A percentile compares a stretch with the other conserved stretches of the same genome.
Conservation (phyloP, 2,329 filamentous ascomycete genomes). For the Botrytis fabae region DNA sequence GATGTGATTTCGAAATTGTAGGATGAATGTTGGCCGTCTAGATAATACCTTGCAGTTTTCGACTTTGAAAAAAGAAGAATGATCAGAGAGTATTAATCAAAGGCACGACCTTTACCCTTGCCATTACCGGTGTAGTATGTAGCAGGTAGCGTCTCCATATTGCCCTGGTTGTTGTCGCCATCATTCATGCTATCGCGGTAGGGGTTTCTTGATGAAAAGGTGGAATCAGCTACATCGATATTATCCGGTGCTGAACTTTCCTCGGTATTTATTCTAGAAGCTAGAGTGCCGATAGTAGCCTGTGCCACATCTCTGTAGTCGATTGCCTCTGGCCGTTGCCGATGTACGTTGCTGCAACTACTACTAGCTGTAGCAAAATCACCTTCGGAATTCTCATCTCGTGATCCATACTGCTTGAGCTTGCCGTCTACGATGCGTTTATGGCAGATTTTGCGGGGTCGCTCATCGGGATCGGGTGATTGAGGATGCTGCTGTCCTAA, state of each 20-base stretch:
- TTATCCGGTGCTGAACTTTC: neutral
- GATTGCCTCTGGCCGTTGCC: neutral
- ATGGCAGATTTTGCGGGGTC: neutral
- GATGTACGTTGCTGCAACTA: neutral
- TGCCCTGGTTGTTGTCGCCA: neutral
- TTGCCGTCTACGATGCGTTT: neutral
- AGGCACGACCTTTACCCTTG: neutral
- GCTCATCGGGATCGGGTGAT: neutral
- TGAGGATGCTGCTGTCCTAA: neutral
- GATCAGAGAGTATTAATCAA: neutral
- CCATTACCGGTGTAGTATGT: neutral
- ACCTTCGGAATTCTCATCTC: neutral
- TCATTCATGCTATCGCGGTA: conserved; percentile 1
- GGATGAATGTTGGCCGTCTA: neutral
- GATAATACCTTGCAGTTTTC: neutral
- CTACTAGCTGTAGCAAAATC: neutral
- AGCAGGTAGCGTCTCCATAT: neutral
- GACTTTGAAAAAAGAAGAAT: neutral
- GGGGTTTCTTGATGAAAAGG: neutral
- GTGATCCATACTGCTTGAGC: neutral
- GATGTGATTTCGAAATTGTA: neutral
- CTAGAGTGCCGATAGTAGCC: neutral
- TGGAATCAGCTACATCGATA: neutral
- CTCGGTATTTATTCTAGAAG: neutral
- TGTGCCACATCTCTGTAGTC: no score